Conservation (phyloP, 306 rosid species). For the Quercus berberidifolia region DNA sequence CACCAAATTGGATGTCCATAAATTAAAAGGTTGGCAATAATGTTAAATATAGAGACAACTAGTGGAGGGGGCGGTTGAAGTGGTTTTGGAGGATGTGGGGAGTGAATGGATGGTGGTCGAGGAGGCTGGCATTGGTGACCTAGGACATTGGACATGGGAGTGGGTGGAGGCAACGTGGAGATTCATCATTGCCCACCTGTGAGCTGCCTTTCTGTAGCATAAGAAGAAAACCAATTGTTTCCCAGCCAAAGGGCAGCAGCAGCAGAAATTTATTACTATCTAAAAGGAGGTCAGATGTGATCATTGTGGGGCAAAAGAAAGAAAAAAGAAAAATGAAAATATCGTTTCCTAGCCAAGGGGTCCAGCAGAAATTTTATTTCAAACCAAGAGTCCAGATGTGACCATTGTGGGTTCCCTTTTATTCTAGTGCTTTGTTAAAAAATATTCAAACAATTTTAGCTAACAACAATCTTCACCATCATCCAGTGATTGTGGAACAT, state of each 20-base stretch:
- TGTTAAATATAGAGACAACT: background rate
- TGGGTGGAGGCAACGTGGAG: too few relatives aligned
- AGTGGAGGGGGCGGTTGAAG: too few relatives aligned
- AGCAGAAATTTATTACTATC: too few relatives aligned
- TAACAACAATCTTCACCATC: background rate
- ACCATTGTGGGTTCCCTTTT: background rate
- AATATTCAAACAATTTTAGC: background rate
- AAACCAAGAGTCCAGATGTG: background rate
- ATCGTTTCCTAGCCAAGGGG: background rate
- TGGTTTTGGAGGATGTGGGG: too few relatives aligned
- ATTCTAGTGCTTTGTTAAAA: too few relatives aligned
- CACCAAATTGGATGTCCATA: background rate
- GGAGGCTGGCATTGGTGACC: too few relatives aligned
- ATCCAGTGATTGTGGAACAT: conserved; percentile 80
- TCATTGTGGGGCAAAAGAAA: too few relatives aligned
- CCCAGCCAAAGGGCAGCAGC: too few relatives aligned
- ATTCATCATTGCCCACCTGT: background rate
- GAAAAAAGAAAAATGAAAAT: too few relatives aligned
- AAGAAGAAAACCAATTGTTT: background rate
- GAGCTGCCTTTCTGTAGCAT: background rate
- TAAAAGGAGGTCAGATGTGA: too few relatives aligned
- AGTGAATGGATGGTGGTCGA: too few relatives aligned
- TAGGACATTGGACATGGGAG: too few relatives aligned
- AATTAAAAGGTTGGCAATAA: background rate
- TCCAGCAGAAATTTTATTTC: background rate